Base-by-base conservation (phyloP, 768 basidiomycete species). In the Termitomyces sp. region DNA sequence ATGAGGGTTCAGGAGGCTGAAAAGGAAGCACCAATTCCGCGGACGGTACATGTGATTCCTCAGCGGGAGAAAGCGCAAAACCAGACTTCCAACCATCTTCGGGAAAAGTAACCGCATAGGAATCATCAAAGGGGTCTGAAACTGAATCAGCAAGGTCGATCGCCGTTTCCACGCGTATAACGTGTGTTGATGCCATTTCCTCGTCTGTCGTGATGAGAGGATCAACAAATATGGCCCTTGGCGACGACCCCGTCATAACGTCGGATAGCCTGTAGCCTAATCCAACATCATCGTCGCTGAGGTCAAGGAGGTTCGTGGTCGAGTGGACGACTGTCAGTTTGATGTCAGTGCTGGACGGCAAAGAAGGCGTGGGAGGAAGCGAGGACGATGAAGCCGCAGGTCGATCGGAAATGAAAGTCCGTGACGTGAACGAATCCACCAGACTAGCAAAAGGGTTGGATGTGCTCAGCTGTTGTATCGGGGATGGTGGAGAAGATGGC, bases 51-150 rank as follows among this genome's bases (percentile, higher is more conserved):
- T 33, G 40, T 35, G 49, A 15, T 35, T 48, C 15, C 43, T 56
- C 55, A 6, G 41, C 14, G 15, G 41, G 37, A 42, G 50, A 21
- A 33, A 19, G 19, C 2, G 28, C 44, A 51, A 35, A 7, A 23
- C 19, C 21, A 14, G 30, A 38, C 7, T 41, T 31, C 40, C 41
- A 50, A 19, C 17, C 46, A n/a, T 49, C 45, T 6, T 28, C 9
- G 14, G 55, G 5, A 48, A 33, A 35, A 5, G 9, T 33, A 5
- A 59, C 21, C 5, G 54, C 60, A 53, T 62, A 28, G 1, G 51
- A 26, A 43, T 59, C 60, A 41, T 62, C 57, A 23, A 62, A 62
- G 3, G 60, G 60, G 21, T 59, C 57, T 17, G 55, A 44, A 49
- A 47, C 47, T 12, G 45, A 30, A 21, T 31, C 56, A 33, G 3